Percentiles rank a stretch among this genome's conserved stretches.
Evolutionary conservation across 331 rosid genomes (phyloP).

Genomic region (Rhamnella rubrinervis): DNA sequence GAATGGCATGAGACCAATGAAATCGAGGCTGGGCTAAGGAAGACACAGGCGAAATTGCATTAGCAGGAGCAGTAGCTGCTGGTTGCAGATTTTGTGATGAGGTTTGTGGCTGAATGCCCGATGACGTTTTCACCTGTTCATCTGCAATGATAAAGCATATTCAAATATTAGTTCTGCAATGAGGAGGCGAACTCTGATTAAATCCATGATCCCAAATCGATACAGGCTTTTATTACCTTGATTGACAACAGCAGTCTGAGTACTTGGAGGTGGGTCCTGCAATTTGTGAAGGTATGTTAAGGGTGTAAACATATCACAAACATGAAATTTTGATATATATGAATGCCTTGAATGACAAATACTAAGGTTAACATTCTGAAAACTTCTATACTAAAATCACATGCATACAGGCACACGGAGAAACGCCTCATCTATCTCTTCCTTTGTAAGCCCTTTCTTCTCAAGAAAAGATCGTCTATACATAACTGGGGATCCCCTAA

Average conservation of each 20-base stretch:
- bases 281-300: constrained; percentile 17
- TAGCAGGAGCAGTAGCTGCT: constrained; percentile 42
- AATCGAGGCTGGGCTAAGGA: constrained; percentile 43
- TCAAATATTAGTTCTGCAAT: constrained; percentile 18
- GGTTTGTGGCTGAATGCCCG: constrained; percentile 51
- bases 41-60: constrained; percentile 37
- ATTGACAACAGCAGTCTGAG: constrained; percentile 52
- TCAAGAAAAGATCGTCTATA: constrained; percentile 87
- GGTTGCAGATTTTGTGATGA: constrained; percentile 51
- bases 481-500: constrained; percentile 81
- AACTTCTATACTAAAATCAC: neutral
- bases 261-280: constrained; percentile 76
- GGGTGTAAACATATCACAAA: constrained; percentile 13
- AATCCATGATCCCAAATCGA: constrained; percentile 18
- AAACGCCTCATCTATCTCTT: constrained; percentile 98
- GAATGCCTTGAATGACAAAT: neutral
- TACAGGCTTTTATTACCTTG: constrained; percentile 53
- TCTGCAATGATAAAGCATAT: constrained; percentile 43
- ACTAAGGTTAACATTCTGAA: neutral
- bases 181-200: neutral
- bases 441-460: constrained; percentile 94
- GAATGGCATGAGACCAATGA: constrained; percentile 81
- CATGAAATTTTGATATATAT: constrained; percentile 3
- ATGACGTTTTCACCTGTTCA: constrained; percentile 48
- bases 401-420: constrained; percentile 78